Evolutionary conservation across 2,329 filamentous ascomycete species (phyloP).

Genomic region (Xylaria polymorpha): DNA sequence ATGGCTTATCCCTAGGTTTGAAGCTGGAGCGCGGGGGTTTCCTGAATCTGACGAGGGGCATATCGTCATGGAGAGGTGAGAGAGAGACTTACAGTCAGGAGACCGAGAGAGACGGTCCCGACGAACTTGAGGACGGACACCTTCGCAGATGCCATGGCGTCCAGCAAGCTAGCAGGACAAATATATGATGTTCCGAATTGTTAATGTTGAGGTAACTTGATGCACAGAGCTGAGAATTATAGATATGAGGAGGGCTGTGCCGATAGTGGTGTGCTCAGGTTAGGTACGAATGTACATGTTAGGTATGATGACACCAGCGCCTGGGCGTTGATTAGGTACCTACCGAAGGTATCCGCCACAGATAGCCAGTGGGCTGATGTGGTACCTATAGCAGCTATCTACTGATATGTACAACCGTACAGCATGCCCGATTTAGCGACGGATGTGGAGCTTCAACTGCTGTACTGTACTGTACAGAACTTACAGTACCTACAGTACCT

Average conservation of each 20-base stretch:
- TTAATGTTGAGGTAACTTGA: conserved; percentile 2
- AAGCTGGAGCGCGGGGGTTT: conserved; percentile 43
- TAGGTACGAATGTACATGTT: conserved; percentile 12
- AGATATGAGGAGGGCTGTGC: conserved; percentile 4
- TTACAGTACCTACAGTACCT: no score
- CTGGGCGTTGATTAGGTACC: background rate
- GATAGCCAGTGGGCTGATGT: conserved; percentile 1
- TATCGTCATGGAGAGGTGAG: conserved; percentile 7
- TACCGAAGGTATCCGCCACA: background rate
- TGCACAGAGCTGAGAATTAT: conserved; percentile 11
- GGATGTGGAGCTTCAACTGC: background rate
- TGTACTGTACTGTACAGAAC: no score
- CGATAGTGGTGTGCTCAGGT: conserved; percentile 15
- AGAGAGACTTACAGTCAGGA: conserved; percentile 77
- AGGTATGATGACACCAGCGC: conserved; percentile 24
- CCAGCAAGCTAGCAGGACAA: conserved; percentile 33
- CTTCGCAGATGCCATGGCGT: conserved; percentile 73
- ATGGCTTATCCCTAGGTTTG: background rate
- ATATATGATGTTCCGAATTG: background rate
- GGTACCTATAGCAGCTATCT: background rate
- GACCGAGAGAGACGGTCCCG: conserved; percentile 87
- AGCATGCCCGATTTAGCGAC: conserved; percentile 6
- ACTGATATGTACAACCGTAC: background rate
- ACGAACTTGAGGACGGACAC: conserved; percentile 90
- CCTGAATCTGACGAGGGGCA: conserved; percentile 39